Base-by-base conservation (phyloP, 2,329 filamentous ascomycete species). In the Laburnicola sp. region DNA sequence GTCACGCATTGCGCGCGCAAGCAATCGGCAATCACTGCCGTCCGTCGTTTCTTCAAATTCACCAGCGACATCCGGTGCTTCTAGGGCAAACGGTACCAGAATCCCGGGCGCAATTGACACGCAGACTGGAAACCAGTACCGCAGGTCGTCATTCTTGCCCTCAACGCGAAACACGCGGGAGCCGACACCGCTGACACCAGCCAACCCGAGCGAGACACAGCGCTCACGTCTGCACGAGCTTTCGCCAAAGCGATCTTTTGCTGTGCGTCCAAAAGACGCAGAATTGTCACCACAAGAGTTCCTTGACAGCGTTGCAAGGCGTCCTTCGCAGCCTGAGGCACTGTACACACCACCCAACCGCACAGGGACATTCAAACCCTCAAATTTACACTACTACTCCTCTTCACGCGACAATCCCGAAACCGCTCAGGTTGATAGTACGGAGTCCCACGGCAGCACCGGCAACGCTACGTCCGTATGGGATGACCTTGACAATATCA, bases 401-500 rank as follows among this genome's bases (percentile, higher is more conserved):
- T 63, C 68, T 10, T 58, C 64, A 1, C 65, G 62, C 32, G 63
- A 69, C 35, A 64, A 69, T 36, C 58, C 70, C 30, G 54, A 59
- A 21, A 62, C 64, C 1, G 59, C 66, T 2, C 63, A 64, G 6
- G 52, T 59, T 26, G 70, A 69, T 10, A 50, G 65, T 23, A 92
- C 91, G 0, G 91, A 94, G 63, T 97, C 94, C 0, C 93, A 88
- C 30, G 81, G 87, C 27, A 97, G 94, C 0, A 94, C 90, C 0
- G 91, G 87, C 1, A 91, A 90, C 1, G 90, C 92, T 9, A 95
- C 91, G 2, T 97, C 91, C 0, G 90, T 99, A 2, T 99, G 94
- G 94, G 94, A 97, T 69, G 94, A 99, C 73, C 76, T 99, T 26
- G 94, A 97, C 63, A 94, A 97, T 58, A 77, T 99, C 40, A 97